A percentile compares a stretch with the other conserved stretches of the same genome.
phyloP scores from a whole-genome alignment of 192 early-diverging fungal genomes.

The Haplosporangium gracile region DNA sequence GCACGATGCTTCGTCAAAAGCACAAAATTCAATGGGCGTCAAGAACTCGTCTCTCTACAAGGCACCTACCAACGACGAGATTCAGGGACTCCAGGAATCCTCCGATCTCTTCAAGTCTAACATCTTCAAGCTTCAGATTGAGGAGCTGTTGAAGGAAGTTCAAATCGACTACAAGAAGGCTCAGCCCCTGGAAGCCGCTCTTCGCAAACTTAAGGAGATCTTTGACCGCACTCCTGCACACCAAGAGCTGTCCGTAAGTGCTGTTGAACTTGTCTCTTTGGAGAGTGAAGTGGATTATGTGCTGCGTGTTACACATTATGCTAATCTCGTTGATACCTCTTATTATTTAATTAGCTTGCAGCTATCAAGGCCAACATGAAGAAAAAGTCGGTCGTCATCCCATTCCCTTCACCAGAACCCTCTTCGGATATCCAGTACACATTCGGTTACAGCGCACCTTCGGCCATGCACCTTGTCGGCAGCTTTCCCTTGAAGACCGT shows the following conservation, averaged over 20 bases:
- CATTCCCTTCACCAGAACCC: slow-evolving; percentile 86
- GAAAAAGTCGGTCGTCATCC: slow-evolving; percentile 72
- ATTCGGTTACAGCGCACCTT: slow-evolving; percentile 83
- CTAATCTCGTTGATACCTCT: not conserved
- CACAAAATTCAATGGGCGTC: slow-evolving; percentile 30
- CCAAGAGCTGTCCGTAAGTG: slow-evolving; percentile 64
- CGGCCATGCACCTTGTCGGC: slow-evolving; percentile 85
- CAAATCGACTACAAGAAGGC: slow-evolving; percentile 70
- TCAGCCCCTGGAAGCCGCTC: slow-evolving; percentile 70
- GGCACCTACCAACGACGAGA: slow-evolving; percentile 82
- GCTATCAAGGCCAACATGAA: slow-evolving; percentile 60
- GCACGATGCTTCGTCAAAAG: slow-evolving; percentile 38
- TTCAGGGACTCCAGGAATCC: slow-evolving; percentile 86
- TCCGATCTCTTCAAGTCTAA: slow-evolving; percentile 90
- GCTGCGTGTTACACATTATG: not conserved
- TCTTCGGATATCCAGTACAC: slow-evolving; percentile 78
- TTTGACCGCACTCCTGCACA: slow-evolving; percentile 72
- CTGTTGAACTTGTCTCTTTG: not conserved
- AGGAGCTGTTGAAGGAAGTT: slow-evolving; percentile 81
- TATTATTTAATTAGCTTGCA: slow-evolving; percentile 39
- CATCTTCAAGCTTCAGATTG: slow-evolving; percentile 91
- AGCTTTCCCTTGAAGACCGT: slow-evolving; percentile 88
- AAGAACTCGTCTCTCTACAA: slow-evolving; percentile 59
- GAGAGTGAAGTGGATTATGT: not conserved
- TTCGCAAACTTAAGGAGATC: slow-evolving; percentile 77